phyloP scores from a whole-genome alignment of 805 yeast genomes.

The Kurtzmaniella cleridarum region DNA sequence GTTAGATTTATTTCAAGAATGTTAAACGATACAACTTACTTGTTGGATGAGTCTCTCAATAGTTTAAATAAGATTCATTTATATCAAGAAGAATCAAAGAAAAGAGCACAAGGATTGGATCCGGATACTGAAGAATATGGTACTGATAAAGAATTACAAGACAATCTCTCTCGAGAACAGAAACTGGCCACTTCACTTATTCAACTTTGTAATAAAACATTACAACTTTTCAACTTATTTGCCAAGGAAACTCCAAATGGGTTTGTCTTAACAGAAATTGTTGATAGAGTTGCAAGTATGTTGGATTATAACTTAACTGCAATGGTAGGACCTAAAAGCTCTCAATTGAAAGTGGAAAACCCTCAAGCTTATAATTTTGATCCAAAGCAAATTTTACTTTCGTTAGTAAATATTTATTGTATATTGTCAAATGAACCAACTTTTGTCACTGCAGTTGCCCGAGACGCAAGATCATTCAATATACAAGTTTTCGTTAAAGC shows the following conservation, averaged over 20 bases:
- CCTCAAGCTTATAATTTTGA: conserved; percentile 82
- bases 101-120: conserved; percentile 33
- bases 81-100: conserved; percentile 59
- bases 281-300: conserved; percentile 94
- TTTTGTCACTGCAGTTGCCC: conserved; percentile 76
- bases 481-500: conserved; percentile 67
- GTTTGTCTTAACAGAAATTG: conserved; percentile 82
- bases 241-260: conserved; percentile 84
- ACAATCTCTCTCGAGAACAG: conserved; percentile 59
- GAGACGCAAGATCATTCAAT: conserved; percentile 87
- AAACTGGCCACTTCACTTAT: conserved; percentile 75
- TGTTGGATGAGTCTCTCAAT: conserved; percentile 84
- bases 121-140: conserved; percentile 40
- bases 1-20: conserved; percentile 90
- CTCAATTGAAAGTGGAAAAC: conserved; percentile 75
- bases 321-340: conserved; percentile 93
- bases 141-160: conserved; percentile 54
- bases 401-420: conserved; percentile 68
- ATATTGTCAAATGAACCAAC: conserved; percentile 60
- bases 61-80: conserved; percentile 74
- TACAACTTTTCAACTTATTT: conserved; percentile 71
- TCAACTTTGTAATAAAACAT: conserved; percentile 78
- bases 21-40: conserved; percentile 88
- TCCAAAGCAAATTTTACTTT: conserved; percentile 66
- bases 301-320: conserved; percentile 85